phyloP scores from a whole-genome alignment of 2,329 filamentous ascomycete species.

The Aureobasidium uvarum region DNA sequence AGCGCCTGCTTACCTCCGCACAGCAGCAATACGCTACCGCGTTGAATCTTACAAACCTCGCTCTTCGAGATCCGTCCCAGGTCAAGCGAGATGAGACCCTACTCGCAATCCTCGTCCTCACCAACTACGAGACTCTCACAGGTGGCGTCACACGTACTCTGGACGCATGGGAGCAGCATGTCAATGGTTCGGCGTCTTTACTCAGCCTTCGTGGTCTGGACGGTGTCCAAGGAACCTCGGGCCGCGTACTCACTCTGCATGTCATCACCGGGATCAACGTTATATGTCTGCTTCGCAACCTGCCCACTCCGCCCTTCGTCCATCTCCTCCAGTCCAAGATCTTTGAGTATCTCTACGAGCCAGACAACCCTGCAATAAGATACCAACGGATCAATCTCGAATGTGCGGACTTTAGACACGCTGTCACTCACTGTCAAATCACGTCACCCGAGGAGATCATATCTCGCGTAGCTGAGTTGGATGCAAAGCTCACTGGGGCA shows the following conservation, averaged over 20 bases:
- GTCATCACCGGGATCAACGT: constrained; percentile 9
- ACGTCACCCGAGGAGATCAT: constrained; percentile 4
- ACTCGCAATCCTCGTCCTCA: constrained; percentile 13
- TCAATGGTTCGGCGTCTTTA: constrained; percentile 14
- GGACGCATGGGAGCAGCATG: constrained; percentile 22
- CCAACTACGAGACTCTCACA: constrained; percentile 21
- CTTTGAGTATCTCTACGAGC: constrained; percentile 12
- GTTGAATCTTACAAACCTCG: constrained; percentile 19
- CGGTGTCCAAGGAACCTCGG: not conserved
- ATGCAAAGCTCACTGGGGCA: not conserved
- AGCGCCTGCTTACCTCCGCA: not conserved
- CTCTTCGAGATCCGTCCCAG: constrained; percentile 1
- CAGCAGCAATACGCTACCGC: constrained; percentile 11
- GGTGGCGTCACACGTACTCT: not conserved
- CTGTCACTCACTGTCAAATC: not conserved
- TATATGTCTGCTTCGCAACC: constrained; percentile 3
- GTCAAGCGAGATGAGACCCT: constrained; percentile 14
- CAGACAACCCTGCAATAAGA: not conserved
- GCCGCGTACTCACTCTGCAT: constrained; percentile 10
- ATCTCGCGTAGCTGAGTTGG: not conserved
- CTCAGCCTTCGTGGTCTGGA: constrained; percentile 12
- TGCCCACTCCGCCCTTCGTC: constrained; percentile 2
- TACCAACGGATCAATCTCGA: not conserved
- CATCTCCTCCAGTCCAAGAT: constrained; percentile 4
- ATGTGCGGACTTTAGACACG: constrained; percentile 11